Evolutionary conservation across 1,284 basidiomycete genomes (phyloP).

Genomic region (Inonotus obliquus): DNA sequence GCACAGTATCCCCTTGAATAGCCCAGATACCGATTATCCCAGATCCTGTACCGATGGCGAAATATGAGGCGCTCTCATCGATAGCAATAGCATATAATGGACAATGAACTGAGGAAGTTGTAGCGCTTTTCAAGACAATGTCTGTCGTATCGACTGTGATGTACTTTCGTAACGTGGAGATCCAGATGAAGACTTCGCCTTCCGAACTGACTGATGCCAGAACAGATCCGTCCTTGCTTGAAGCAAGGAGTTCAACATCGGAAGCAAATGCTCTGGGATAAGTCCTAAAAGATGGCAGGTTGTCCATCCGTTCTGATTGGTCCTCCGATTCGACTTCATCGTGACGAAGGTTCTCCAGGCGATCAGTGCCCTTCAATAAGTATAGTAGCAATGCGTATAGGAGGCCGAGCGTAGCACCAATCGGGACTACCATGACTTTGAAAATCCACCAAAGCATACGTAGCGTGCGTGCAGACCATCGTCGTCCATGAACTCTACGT

Average conservation of each 20-base stretch:
- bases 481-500: constrained; percentile 30
- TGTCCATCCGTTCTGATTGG: constrained; percentile 38
- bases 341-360: constrained; percentile 81
- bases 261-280: constrained; percentile 72
- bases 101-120: constrained; percentile 41
- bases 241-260: constrained; percentile 79
- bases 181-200: constrained; percentile 74
- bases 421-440: constrained; percentile 84
- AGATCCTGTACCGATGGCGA: constrained; percentile 60
- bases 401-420: constrained; percentile 68
- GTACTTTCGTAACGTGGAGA: constrained; percentile 37
- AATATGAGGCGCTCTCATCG: constrained; percentile 48
- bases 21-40: constrained; percentile 57
- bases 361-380: constrained; percentile 87
- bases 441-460: constrained; percentile 65
- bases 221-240: constrained; percentile 58
- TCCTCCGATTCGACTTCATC: constrained; percentile 34
- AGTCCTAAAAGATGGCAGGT: constrained; percentile 55
- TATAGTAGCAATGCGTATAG: constrained; percentile 85
- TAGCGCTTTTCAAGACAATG: constrained; percentile 42
- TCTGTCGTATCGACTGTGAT: constrained; percentile 49
- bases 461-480: constrained; percentile 44
- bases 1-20: constrained; percentile 38
- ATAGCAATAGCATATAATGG: constrained; percentile 57
- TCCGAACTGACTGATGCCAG: constrained; percentile 72